Conservation (phyloP, 2,329 filamentous ascomycete genomes). For the Cercospora citrullina region DNA sequence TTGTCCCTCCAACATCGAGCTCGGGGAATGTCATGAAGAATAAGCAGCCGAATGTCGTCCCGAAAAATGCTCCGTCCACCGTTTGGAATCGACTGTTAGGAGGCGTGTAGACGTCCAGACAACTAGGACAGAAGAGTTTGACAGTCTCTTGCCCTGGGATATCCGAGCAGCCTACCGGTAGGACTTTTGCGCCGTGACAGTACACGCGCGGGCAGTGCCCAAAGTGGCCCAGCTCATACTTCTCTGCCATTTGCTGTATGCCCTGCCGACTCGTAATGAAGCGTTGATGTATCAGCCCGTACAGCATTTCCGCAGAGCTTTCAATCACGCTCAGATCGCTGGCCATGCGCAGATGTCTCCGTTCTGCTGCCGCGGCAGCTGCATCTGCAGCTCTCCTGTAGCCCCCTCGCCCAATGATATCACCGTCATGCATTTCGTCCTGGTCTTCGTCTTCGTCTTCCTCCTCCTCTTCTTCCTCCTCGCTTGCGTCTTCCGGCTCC, state of each 20-base stretch:
- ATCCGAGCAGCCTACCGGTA: constrained; percentile 91
- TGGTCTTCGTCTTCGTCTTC: constrained; percentile 55
- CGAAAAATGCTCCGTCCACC: constrained; percentile 97
- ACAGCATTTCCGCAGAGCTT: constrained; percentile 95
- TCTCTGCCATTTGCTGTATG: constrained; percentile 99
- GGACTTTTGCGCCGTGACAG: constrained; percentile 84
- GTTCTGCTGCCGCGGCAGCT: constrained; percentile 55
- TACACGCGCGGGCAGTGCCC: constrained; percentile 92
- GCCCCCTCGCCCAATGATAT: constrained; percentile 44
- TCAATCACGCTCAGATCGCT: constrained; percentile 95
- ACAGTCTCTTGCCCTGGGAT: constrained; percentile 96
- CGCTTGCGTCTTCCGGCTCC: constrained; percentile 91
- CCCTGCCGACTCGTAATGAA: constrained; percentile 96
- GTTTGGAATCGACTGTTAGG: constrained; percentile 97
- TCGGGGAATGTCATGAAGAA: constrained; percentile 99
- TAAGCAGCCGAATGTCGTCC: constrained; percentile 91
- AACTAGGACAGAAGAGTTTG: constrained; percentile 96
- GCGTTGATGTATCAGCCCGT: constrained; percentile 95
- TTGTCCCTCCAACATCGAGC: constrained; percentile 67
- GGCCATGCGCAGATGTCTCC: constrained; percentile 81
- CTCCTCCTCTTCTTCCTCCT: constrained; percentile 73
- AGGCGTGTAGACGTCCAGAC: constrained; percentile 94
- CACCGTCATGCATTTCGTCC: constrained; percentile 58
- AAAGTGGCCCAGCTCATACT: constrained; percentile 96
- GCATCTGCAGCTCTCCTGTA: constrained; percentile 36